These are phyloP conservation scores for Tetracladium marchalianum DNA, from an alignment of 495 filamentous ascomycete species.

Conservation along the genomic window DNA sequence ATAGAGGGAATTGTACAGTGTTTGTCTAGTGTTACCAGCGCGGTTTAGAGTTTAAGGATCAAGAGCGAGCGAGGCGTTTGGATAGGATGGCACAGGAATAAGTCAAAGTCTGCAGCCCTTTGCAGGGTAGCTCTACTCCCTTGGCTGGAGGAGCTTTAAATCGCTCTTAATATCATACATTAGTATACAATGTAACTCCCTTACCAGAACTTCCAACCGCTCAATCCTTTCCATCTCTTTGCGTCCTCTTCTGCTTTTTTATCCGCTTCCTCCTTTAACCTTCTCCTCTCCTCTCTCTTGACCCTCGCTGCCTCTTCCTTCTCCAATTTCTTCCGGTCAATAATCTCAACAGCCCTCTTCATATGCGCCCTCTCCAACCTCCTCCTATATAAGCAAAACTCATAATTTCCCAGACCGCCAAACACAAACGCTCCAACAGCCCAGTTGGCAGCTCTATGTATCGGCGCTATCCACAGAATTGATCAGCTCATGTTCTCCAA, in stretches of 20 bases:
- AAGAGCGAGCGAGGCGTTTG: neutral
- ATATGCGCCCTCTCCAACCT: constrained; percentile 65
- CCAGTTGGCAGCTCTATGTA: constrained; percentile 65
- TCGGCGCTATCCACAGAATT: constrained; percentile 23
- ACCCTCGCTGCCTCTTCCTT: constrained; percentile 44
- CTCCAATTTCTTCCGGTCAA: constrained; percentile 61
- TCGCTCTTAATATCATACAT: neutral
- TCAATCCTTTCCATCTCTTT: constrained; percentile 24
- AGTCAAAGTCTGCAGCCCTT: neutral
- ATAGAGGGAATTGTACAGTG: neutral
- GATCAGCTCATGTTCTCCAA: neutral
- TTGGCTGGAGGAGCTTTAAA: no score
- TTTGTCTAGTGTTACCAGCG: neutral
- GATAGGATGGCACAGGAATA: neutral
- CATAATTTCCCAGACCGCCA: constrained; percentile 55
- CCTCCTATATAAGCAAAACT: constrained; percentile 69
- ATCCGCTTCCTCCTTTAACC: constrained; percentile 29
- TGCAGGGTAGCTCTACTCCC: neutral
- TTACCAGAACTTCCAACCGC: constrained; percentile 46
- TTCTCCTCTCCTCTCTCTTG: constrained; percentile 44
- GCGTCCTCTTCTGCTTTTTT: constrained; percentile 25
- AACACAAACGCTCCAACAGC: constrained; percentile 66
- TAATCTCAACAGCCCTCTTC: constrained; percentile 68
- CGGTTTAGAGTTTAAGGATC: neutral
- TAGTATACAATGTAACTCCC: constrained; percentile 1